Percentiles rank a stretch among this genome's conserved stretches.
Conservation (phyloP, 139 green algal species). For the Chlamydomonas incerta region DNA sequence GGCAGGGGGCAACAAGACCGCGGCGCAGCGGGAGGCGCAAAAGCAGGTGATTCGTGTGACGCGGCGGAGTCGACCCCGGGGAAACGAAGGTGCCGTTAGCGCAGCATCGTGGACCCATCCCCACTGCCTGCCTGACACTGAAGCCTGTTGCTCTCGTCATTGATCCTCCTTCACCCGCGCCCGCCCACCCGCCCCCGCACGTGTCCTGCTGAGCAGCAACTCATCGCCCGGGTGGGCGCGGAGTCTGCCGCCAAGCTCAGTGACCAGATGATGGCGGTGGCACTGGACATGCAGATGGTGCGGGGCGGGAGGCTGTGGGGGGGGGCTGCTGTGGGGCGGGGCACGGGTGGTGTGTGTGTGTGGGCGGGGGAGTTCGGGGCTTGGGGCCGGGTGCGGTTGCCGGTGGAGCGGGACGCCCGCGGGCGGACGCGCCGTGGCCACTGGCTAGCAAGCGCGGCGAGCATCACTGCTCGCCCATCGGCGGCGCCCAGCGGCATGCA, state of each 20-base stretch:
- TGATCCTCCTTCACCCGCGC: not conserved
- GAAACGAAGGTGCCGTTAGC: no score
- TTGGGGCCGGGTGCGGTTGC: no score
- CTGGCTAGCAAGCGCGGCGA: no score
- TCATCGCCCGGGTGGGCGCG: constrained; percentile 47
- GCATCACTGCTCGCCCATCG: no score
- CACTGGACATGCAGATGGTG: constrained; percentile 66
- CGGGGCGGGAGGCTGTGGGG: not conserved
- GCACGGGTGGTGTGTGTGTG: no score
- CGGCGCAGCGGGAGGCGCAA: constrained; percentile 26
- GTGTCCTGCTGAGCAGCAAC: constrained; percentile 28
- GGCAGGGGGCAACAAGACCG: not conserved
- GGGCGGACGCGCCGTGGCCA: no score
- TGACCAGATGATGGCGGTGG: constrained; percentile 45
- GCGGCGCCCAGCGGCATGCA: no score
- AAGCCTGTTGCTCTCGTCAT: no score
- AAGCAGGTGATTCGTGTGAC: constrained; percentile 7
- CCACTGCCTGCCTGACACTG: no score
- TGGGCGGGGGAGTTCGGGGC: not conserved
- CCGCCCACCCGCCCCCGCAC: not conserved
- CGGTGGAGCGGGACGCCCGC: no score
- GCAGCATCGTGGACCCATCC: not conserved
- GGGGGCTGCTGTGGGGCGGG: not conserved
- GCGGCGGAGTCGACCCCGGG: no score
- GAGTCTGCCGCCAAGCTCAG: constrained; percentile 45